Evolutionary conservation across 2,329 filamentous ascomycete genomes (phyloP), one percentile per base, ranked within the genome.

Genomic region (Diaporthe longicolla): DNA sequence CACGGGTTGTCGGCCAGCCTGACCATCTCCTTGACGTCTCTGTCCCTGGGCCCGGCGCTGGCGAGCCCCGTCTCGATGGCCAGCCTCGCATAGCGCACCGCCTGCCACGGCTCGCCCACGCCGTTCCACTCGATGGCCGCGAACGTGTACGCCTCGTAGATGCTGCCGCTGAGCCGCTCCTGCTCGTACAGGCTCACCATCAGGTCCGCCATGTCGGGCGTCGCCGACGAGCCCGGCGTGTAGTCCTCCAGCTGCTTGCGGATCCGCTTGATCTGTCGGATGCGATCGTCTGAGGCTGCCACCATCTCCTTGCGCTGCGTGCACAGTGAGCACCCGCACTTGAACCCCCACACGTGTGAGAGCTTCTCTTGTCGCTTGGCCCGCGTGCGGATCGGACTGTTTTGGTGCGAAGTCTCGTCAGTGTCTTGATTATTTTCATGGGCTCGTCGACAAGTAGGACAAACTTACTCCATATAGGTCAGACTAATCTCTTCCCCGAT

Each of bases 401-500:
- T 11, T 11, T 21, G 40, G 43, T 35, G 26, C 1, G 26, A 21
- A 8, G 17, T 7, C 24, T 35, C 13, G 70, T 72, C 68, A 66
- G 37, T 17, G 40, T 17, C n/a, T n/a, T 21, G 29, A 21, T 54
- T 24, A 11, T 7, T 55, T 55, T 19, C 21, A 37, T 7, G 8
- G 26, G 15, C 6, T 29, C 21, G 5, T 29, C n/a, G 54, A 57
- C 21, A 10, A 15, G 29, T 9, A 19, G 35, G n/a, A n/a, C 37
- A 66, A 15, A 21, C 80, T 76, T 76, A 82, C 79, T 83, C 79
- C 43, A 86, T 83, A 77, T 86, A 87, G 0, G 83, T 83, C 70
- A 86, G 77, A 21, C 83, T 85, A 68, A 86, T 80, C 78, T 86
- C 85, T 74, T 85, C 84, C 40, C 85, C 85, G 0, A 83, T 80